phyloP scores from a whole-genome alignment of 1,284 basidiomycete species.

The Leucoagaricus sp. region DNA sequence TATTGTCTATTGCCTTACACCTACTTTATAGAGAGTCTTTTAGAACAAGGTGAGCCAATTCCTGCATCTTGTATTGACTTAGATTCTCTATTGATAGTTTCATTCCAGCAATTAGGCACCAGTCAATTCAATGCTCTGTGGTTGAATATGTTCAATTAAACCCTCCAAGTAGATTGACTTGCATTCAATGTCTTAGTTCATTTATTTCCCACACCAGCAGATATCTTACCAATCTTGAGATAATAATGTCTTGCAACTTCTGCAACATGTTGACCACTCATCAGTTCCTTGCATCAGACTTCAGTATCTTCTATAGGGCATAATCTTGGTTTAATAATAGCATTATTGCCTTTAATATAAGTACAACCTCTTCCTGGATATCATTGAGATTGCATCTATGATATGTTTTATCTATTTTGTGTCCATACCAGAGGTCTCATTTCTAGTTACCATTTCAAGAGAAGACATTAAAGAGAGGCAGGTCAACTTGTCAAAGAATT shows the following conservation, averaged over 20 bases:
- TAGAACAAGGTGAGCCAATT: constrained; percentile 45
- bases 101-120: constrained; percentile 42
- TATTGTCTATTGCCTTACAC: constrained; percentile 80
- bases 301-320: constrained; percentile 58
- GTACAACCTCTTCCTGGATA: constrained; percentile 26
- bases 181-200: constrained; percentile 51
- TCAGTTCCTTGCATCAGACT: constrained; percentile 38
- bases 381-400: background rate
- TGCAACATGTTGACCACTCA: constrained; percentile 49
- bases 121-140: constrained; percentile 54
- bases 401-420: constrained; percentile 34
- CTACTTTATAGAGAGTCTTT: constrained; percentile 61
- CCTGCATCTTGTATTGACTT: background rate
- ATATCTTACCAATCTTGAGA: constrained; percentile 62
- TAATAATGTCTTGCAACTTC: constrained; percentile 54
- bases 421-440: constrained; percentile 24
- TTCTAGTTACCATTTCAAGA: no score
- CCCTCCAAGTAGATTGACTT: constrained; percentile 64
- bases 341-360: constrained; percentile 49
- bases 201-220: constrained; percentile 60
- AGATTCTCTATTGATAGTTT: background rate
- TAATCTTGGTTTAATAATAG: constrained; percentile 48
- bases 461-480: no score
- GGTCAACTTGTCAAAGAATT: no score
- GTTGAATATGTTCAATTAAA: constrained; percentile 53